Conservation (phyloP, 2,329 filamentous ascomycete genomes). For the Emmonsiellopsis sp. region DNA sequence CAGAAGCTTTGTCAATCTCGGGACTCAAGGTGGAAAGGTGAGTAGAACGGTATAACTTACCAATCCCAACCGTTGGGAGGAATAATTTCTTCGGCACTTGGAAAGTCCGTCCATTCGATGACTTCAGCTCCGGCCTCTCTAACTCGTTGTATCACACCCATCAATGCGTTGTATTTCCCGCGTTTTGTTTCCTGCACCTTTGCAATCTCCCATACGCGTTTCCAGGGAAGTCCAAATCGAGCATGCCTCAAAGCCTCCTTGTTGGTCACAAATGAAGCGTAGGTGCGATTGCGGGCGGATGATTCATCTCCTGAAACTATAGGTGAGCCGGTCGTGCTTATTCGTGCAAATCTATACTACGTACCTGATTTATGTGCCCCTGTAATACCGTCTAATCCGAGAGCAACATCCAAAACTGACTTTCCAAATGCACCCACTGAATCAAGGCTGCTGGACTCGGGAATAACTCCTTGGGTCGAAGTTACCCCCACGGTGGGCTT, state of each 20-base stretch:
- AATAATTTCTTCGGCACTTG: constrained; percentile 52
- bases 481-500: constrained; percentile 69
- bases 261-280: constrained; percentile 46
- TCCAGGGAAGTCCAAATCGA: constrained; percentile 62
- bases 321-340: not conserved
- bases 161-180: constrained; percentile 31
- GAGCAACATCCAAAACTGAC: constrained; percentile 57
- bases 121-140: constrained; percentile 54
- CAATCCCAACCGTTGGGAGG: constrained; percentile 64
- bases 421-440: constrained; percentile 58
- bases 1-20: not conserved
- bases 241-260: constrained; percentile 49
- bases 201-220: constrained; percentile 58
- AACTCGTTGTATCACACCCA: constrained; percentile 45
- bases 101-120: constrained; percentile 61
- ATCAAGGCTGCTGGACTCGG: constrained; percentile 59
- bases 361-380: constrained; percentile 42
- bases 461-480: constrained; percentile 54
- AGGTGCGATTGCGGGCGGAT: constrained; percentile 21
- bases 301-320: not conserved
- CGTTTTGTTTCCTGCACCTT: constrained; percentile 43
- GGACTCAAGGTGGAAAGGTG: not conserved
- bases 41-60: constrained; percentile 32
- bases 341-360: not conserved
- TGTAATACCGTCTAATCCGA: constrained; percentile 60